Evolutionary conservation across 176 grass and related monocot genomes (phyloP).

Genomic region (Musa beccarii): DNA sequence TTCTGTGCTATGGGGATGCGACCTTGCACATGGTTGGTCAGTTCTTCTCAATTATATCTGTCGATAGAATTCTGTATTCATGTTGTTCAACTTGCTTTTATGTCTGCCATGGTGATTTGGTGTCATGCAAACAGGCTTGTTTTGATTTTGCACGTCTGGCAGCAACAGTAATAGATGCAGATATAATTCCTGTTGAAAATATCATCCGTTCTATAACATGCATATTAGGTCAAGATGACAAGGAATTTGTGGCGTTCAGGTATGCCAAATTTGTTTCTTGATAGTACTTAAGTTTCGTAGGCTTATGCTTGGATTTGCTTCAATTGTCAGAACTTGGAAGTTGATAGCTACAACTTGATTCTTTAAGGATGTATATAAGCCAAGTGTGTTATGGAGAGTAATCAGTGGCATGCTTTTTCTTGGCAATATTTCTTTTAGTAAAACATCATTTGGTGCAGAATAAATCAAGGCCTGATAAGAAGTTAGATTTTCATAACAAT

Average conservation of each 20-base stretch:
- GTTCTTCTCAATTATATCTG: background rate
- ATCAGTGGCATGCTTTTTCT: background rate
- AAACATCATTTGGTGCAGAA: background rate
- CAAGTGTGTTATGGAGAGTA: too few relatives aligned
- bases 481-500: background rate
- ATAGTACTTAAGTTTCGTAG: background rate
- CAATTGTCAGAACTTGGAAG: background rate
- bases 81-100: background rate
- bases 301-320: background rate
- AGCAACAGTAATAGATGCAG: conserved; percentile 58
- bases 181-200: conserved; percentile 59
- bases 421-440: background rate
- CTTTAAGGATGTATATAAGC: too few relatives aligned
- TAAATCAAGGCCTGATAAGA: background rate
- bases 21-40: conserved; percentile 70
- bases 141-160: conserved; percentile 79
- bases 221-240: conserved; percentile 50
- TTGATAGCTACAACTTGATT: background rate
- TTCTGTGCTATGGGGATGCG: conserved; percentile 58
- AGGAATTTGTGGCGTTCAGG: conserved; percentile 38
- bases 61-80: background rate
- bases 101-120: background rate
- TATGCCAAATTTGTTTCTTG: conserved; percentile 17
- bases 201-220: conserved; percentile 61
- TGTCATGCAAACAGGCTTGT: conserved; percentile 54